Evolutionary conservation across 805 yeast species (phyloP), one percentile per base, ranked within the genome.

Genomic region (Candida lessepsii): DNA sequence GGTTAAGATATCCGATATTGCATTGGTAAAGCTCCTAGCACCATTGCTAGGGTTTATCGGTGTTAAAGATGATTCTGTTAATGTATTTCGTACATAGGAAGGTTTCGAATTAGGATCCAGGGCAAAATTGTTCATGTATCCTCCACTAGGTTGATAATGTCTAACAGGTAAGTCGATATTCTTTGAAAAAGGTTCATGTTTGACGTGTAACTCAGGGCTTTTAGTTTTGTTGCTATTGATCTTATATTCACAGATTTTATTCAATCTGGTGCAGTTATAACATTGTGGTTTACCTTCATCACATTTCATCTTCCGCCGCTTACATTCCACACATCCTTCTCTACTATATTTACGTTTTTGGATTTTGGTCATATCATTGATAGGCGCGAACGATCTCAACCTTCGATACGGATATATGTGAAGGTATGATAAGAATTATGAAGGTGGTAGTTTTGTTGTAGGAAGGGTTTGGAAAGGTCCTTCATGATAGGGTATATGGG

Each of bases 261-360:
- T 55, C 26, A 66, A 53, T 17, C 68, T 48, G 20, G 65, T 40
- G 45, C 73, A 67, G 45, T 67, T 64, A 45, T 42, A 32, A 46
- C 73, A 68, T 30, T 39, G 50, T 4, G 73, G 73, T 40, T 57
- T 54, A 3, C 49, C 51, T 46, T 68, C 73, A 47, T 68, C 73
- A 44, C 73, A 68, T 46, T 68, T 68, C 58, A 66, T 67, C 46
- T 67, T 67, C 29, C 73, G 55, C 29, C 73, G 51, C 42, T 67
- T 67, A 53, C 73, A 68, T 50, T 68, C 73, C n/a, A 49, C 51
- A 48, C 73, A 68, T 10, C 73, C 73, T 5, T 56, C 61, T 13
- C 73, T 52, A 32, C 65, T 57, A 47, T 67, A 67, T 47, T 64
- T 66, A 15, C 72, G 44, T 51, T 67, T 67, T 41, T 59, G 62